A percentile compares a stretch with the other conserved stretches of the same genome.
These are phyloP conservation scores for Rhizoclosmatium sp. DNA, from an alignment of 192 early-diverging fungal species.

Conservation along the genomic window DNA sequence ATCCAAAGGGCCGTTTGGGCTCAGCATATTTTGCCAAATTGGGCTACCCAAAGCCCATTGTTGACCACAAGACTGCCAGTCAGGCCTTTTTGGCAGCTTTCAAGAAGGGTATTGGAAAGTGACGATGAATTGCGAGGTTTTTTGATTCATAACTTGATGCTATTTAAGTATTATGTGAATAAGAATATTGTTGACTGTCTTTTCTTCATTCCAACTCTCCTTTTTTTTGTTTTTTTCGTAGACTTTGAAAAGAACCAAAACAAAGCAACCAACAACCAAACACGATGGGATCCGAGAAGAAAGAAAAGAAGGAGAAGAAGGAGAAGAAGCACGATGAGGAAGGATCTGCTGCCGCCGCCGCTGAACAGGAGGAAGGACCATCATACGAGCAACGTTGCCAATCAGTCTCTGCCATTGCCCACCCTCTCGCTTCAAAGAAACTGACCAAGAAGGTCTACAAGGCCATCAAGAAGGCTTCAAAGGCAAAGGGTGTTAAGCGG, in stretches of 20 bases:
- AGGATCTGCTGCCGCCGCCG: conserved; percentile 46
- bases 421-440: conserved; percentile 84
- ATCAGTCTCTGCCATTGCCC: conserved; percentile 75
- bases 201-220: neutral
- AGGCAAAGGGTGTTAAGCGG: conserved; percentile 87
- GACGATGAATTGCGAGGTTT: neutral
- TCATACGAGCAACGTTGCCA: conserved; percentile 62
- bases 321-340: conserved; percentile 49
- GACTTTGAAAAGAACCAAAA: neutral
- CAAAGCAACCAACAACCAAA: neutral
- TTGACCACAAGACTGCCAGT: conserved; percentile 68
- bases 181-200: neutral
- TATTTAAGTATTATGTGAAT: neutral
- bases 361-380: conserved; percentile 50
- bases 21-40: conserved; percentile 54
- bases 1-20: conserved; percentile 53
- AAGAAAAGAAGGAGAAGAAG: conserved; percentile 53
- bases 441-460: conserved; percentile 86
- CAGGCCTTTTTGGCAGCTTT: conserved; percentile 58
- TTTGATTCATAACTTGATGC: neutral
- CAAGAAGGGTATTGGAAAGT: conserved; percentile 38
- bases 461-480: conserved; percentile 89
- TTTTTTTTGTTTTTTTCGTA: neutral
- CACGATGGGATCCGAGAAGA: conserved; percentile 1
- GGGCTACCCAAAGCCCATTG: conserved; percentile 69